These are phyloP conservation scores for Tieghemostelium lacteum DNA, from an alignment of 78 protist genomes.

Conservation along the genomic window DNA sequence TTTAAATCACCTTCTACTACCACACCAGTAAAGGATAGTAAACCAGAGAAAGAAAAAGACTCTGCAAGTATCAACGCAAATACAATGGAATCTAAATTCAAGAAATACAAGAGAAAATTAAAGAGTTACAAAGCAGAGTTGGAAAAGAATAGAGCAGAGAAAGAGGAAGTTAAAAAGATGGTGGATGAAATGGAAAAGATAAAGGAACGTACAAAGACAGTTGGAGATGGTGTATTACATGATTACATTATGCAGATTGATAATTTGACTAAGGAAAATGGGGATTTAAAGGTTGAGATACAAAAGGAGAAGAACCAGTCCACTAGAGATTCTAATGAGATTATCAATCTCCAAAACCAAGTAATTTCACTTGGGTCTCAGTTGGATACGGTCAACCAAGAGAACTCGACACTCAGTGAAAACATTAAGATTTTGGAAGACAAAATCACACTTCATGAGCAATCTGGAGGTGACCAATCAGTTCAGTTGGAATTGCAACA, in stretches of 20 bases:
- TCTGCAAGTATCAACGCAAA: too few species aligned
- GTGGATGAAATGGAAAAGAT: conserved; percentile 51
- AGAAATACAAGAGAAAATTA: conserved; percentile 56
- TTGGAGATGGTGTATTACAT: conserved; percentile 30
- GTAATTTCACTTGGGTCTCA: conserved; percentile 12
- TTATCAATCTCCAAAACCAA: conserved; percentile 45
- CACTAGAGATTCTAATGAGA: conserved; percentile 11
- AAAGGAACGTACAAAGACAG: conserved; percentile 53
- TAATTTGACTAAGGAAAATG: conserved; percentile 19
- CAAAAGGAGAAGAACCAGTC: conserved; percentile 16
- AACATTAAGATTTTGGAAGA: not conserved
- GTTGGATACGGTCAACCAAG: not conserved
- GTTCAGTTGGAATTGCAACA: conserved; percentile 1
- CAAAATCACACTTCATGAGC: not conserved
- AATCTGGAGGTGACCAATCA: not conserved
- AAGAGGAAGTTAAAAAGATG: conserved; percentile 42
- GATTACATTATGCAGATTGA: conserved; percentile 32
- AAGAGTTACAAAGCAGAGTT: conserved; percentile 12
- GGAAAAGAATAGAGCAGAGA: conserved; percentile 22
- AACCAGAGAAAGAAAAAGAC: too few species aligned
- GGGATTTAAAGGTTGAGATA: not conserved
- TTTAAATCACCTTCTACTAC: not conserved
- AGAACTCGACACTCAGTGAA: conserved; percentile 4
- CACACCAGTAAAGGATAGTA: too few species aligned
- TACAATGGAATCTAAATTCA: conserved; percentile 36